These are phyloP conservation scores for Arachis hypogaea DNA, from an alignment of 306 rosid species.

Conservation along the genomic window DNA sequence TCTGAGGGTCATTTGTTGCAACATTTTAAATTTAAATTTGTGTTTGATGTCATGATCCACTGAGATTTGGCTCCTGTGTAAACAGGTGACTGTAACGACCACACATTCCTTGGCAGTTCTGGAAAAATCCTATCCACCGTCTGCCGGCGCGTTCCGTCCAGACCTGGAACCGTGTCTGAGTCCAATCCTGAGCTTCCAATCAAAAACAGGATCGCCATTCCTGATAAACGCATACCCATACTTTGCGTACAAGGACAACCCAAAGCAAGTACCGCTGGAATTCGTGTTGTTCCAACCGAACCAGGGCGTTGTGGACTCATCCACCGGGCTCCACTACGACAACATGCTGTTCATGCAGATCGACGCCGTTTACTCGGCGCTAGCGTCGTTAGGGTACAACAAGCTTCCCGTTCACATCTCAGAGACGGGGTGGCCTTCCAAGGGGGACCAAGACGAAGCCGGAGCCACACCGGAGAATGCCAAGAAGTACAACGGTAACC, in stretches of 20 bases:
- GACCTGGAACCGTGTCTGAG: slow-evolving; percentile 63
- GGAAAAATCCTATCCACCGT: slow-evolving; percentile 83
- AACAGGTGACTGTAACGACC: slow-evolving; percentile 68
- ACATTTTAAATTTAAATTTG: too few species aligned
- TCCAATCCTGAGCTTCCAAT: slow-evolving; percentile 73
- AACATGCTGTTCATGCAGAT: slow-evolving; percentile 95
- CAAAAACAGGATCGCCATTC: slow-evolving; percentile 85
- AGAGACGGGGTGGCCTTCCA: slow-evolving; percentile 98
- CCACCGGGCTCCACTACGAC: slow-evolving; percentile 75
- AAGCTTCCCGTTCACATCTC: slow-evolving; percentile 87
- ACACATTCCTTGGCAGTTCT: slow-evolving; percentile 82
- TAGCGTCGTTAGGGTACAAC: slow-evolving; percentile 56
- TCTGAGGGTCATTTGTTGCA: too few species aligned
- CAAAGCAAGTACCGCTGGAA: slow-evolving; percentile 72
- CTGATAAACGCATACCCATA: slow-evolving; percentile 94
- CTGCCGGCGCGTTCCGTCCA: slow-evolving; percentile 74
- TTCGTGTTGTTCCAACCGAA: slow-evolving; percentile 86
- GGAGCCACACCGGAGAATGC: slow-evolving; percentile 89
- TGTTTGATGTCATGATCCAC: too few species aligned
- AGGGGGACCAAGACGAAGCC: slow-evolving; percentile 80
- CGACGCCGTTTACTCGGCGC: slow-evolving; percentile 85
- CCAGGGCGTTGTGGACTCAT: slow-evolving; percentile 72
- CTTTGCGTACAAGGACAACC: slow-evolving; percentile 82
- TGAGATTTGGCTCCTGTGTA: not conserved
- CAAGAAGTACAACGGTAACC: slow-evolving; percentile 82